These are phyloP conservation scores for Murraya koenigii DNA, from an alignment of 345 rosid species.

Conservation along the genomic window DNA sequence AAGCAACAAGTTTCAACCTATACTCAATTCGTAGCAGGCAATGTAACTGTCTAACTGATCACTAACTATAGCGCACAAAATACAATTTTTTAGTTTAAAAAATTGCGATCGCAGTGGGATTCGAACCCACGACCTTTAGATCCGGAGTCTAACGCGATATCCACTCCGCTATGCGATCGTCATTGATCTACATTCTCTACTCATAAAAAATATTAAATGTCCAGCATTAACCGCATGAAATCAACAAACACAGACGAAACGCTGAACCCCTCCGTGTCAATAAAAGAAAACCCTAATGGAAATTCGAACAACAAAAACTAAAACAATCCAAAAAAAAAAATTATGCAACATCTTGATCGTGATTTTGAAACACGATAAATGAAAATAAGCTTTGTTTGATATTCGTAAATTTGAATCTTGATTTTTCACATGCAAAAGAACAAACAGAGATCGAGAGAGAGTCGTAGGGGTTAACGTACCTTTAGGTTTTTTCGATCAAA, in stretches of 20 bases:
- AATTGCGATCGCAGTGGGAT: slow-evolving; percentile 86
- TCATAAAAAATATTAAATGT: not conserved
- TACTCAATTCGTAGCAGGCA: not conserved
- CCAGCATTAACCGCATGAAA: not conserved
- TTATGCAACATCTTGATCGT: not conserved
- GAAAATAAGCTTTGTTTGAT: not conserved
- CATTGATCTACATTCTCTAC: not conserved
- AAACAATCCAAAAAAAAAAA: not conserved
- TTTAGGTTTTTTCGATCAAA: not conserved
- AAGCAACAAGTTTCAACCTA: not conserved
- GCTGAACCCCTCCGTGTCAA: not conserved
- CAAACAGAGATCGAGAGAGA: not conserved
- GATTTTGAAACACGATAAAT: not conserved
- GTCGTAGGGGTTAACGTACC: not conserved
- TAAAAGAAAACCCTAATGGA: not conserved
- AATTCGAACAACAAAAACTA: not conserved
- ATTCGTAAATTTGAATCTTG: not conserved
- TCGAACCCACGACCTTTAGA: slow-evolving; percentile 99
- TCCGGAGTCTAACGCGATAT: slow-evolving; percentile 99
- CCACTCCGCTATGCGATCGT: slow-evolving; percentile 98
- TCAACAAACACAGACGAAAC: not conserved
- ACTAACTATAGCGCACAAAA: not conserved
- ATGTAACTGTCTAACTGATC: not conserved
- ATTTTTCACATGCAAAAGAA: not conserved
- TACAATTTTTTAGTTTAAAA: accelerated